A percentile compares a stretch with the other conserved stretches of the same genome.
Conservation (phyloP, 1,284 basidiomycete species). For the Ceratorhiza oryzae-sativae region DNA sequence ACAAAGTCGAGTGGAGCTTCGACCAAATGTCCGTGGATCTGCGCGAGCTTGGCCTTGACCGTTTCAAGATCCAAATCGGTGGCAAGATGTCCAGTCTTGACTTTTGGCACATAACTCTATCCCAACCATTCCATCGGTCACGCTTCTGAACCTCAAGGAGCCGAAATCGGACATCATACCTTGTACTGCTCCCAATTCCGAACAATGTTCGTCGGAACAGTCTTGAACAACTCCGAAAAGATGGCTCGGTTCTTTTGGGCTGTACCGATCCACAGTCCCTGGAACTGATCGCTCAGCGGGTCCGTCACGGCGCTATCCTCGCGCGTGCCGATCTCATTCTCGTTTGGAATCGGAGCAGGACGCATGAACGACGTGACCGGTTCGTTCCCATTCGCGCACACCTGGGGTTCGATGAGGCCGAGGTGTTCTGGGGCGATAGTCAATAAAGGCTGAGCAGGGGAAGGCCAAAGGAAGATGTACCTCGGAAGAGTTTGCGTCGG, state of each 20-base stretch:
- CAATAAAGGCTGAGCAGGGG: not conserved
- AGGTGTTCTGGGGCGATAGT: conserved; percentile 92
- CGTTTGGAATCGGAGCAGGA: conserved; percentile 73
- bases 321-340: conserved; percentile 64
- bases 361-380: conserved; percentile 73
- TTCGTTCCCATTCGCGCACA: conserved; percentile 52
- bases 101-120: conserved; percentile 74
- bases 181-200: conserved; percentile 79
- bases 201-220: conserved; percentile 82
- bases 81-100: conserved; percentile 83
- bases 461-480: conserved; percentile 51
- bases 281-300: conserved; percentile 69
- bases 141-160: too few relatives aligned
- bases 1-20: conserved; percentile 83
- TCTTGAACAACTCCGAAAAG: conserved; percentile 82
- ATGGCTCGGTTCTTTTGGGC: conserved; percentile 81
- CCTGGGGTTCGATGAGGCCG: conserved; percentile 76
- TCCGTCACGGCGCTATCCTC: conserved; percentile 81
- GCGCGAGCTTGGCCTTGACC: conserved; percentile 74
- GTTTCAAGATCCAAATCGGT: conserved; percentile 65
- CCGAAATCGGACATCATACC: conserved; percentile 58
- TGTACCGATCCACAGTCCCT: conserved; percentile 72
- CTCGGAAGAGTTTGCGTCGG: conserved; percentile 76
- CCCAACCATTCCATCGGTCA: conserved; percentile 28
- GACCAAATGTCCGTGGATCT: conserved; percentile 75